Percentiles rank a stretch among this genome's conserved stretches.
phyloP scores from a whole-genome alignment of 208 protist genomes.

The Borovskyia barvae region DNA sequence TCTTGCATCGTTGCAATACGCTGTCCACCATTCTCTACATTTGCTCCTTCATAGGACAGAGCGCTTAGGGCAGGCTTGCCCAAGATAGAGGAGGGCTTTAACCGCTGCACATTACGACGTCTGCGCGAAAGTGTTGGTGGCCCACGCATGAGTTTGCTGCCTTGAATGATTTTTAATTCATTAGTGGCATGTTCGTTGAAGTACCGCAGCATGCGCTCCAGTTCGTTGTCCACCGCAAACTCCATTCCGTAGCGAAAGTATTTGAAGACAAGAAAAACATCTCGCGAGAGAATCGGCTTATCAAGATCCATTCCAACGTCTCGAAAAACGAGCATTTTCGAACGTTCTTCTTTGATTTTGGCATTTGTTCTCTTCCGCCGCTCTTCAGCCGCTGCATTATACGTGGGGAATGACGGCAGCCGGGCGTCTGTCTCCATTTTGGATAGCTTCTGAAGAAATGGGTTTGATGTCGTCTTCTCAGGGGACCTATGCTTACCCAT shows the following conservation, averaged over 20 bases:
- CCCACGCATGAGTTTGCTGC: constrained; percentile 87
- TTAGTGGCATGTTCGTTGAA: constrained; percentile 90
- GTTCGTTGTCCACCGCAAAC: constrained; percentile 87
- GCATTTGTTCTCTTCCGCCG: constrained; percentile 42
- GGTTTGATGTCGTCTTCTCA: constrained; percentile 19
- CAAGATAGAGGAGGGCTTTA: not conserved
- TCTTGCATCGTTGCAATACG: constrained; percentile 6
- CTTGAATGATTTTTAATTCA: constrained; percentile 87
- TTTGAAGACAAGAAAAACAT: constrained; percentile 85
- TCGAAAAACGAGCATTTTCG: constrained; percentile 78
- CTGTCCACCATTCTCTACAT: too few species aligned
- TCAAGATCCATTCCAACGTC: constrained; percentile 90
- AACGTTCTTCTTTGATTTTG: constrained; percentile 69
- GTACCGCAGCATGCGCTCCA: constrained; percentile 87
- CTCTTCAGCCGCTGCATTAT: constrained; percentile 40
- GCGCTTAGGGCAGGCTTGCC: not conserved
- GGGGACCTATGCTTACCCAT: not conserved
- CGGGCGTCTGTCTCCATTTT: constrained; percentile 57
- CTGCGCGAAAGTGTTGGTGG: constrained; percentile 60
- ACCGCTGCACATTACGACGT: constrained; percentile 1
- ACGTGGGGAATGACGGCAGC: constrained; percentile 45
- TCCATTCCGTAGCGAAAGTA: constrained; percentile 87
- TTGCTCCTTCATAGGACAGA: not conserved
- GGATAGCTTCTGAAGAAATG: constrained; percentile 57
- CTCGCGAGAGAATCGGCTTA: constrained; percentile 84